Base-by-base conservation (phyloP, 1,284 basidiomycete species). In the Boletellus deceptivus region DNA sequence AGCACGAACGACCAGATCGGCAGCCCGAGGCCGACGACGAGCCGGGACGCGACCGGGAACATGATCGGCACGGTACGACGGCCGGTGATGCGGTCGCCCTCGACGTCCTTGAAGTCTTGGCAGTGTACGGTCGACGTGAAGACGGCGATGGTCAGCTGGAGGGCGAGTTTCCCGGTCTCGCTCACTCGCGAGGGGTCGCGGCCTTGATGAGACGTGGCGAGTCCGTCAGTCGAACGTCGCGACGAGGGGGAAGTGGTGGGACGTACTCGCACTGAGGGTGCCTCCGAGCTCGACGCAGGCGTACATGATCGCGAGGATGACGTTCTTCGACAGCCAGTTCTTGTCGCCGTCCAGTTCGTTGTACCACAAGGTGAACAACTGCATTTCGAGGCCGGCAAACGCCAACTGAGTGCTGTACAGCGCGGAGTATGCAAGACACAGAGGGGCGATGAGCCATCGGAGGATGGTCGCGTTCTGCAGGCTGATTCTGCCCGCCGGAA, bases 21-120 rank as follows among this genome's bases (percentile, higher is more conserved):
- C 2, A 65, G 53, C 17, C 54, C 57, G 29, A 31, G 29, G 11
- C 29, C 29, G 29, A 31, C 29, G 29, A 31, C 29, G 29, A 31
- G 29, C 29, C 64, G 63, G 2, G 63, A 65, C 1, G 55, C n/a
- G 25, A 55, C n/a, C 0, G 72, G 72, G 49, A 63, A 61, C 25
- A 65, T 54, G 36, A 72, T 68, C 2, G 73, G 72, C 13, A 75
- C 56, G 1, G 72, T 75, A 1, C 49, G 29, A 0, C 74, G 66
- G 1, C 70, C 70, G 0, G 61, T 61, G 36, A 62, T 7, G 6
- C 51, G 50, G 40, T 75, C 74, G 1, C 73, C 72, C 3, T 62
- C 57, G 11, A 63, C 52, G 50, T 75, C 73, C 25, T 69, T 65
- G 50, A 75, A 75, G 52, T 75, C 73, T 52, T 75, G 73, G 8